Base-by-base conservation (phyloP, 1,139 yeast genomes). In the Debaryomyces psychrophilus region DNA sequence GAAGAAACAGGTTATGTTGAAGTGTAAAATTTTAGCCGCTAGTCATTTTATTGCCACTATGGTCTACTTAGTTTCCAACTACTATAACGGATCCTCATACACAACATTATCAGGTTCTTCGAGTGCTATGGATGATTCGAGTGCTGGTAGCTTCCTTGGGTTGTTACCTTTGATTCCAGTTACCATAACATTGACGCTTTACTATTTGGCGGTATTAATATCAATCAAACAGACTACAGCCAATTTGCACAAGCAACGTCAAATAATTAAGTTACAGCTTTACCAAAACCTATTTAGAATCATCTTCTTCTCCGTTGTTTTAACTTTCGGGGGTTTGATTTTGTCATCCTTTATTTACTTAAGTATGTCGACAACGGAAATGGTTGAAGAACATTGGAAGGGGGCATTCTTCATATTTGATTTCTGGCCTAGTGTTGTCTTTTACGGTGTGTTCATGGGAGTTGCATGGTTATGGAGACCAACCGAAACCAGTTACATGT, bases 401-500 rank as follows among this genome's bases (percentile, higher is more conserved):
- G 81, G 90, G 31, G 83, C 96, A 54, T 92, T 88, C 74, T 90
- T 95, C 62, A 68, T 90, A 47, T 79, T 87, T 44, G 97, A 93
- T 57, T 95, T 95, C 69, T 90, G 99, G 97, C 96, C 97, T 33
- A 85, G 96, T 50, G 79, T 90, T 39, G 86, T 92, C 12, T 95
- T 90, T 69, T 90, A 87, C 62, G 68, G 85, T 40, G 92, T 92
- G 40, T 92, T 93, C 65, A 79, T 87, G 61, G 82, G 92, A 6
- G 77, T 95, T 56, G 89, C 97, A 9, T 84, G 90, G 75, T 81
- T 93, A 54, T 95, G 99, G 99, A 83, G 99, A 67, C 99, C 99
- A 42, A 92, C 98, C 0, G 96, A 88, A 58, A 90, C 96, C 36
- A 90, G 96, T 53, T 87, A 92, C 60, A 85, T 95, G 81, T 81